phyloP scores from a whole-genome alignment of 306 rosid species.

The Delonix regia region DNA sequence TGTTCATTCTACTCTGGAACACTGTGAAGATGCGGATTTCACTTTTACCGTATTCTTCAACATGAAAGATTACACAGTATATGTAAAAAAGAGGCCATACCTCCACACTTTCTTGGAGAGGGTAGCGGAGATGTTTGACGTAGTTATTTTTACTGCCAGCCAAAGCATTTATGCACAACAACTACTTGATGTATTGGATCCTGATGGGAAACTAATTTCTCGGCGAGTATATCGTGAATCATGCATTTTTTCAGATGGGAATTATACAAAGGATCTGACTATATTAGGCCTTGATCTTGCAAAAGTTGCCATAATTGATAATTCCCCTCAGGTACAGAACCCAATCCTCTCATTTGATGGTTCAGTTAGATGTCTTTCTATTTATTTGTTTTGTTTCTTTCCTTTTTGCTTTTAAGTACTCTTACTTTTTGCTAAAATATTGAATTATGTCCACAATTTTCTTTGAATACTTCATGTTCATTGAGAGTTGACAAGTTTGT shows the following conservation, averaged over 20 bases:
- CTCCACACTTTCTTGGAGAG: constrained; percentile 84
- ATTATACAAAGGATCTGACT: constrained; percentile 92
- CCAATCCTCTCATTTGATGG: constrained; percentile 24
- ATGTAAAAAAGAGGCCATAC: constrained; percentile 86
- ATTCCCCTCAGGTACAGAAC: constrained; percentile 88
- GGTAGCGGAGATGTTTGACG: constrained; percentile 95
- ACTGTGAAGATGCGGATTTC: constrained; percentile 82
- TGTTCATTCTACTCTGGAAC: constrained; percentile 92
- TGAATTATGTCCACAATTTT: constrained; percentile 6
- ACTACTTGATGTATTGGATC: constrained; percentile 90
- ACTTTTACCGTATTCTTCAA: constrained; percentile 78
- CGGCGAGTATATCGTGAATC: constrained; percentile 87
- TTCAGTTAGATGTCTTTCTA: constrained; percentile 11
- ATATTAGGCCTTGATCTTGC: constrained; percentile 88
- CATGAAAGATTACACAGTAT: constrained; percentile 89
- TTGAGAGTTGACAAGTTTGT: not conserved
- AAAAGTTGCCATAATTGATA: constrained; percentile 89
- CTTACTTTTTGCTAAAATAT: constrained; percentile 12
- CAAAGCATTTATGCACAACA: constrained; percentile 94
- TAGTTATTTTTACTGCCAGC: constrained; percentile 94
- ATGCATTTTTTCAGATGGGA: constrained; percentile 87
- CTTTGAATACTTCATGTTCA: not conserved
- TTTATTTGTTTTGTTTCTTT: not conserved
- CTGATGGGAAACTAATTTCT: constrained; percentile 77
- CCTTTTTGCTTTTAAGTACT: constrained; percentile 10